phyloP scores from a whole-genome alignment of 208 protist genomes.

The Angomonas deanei region DNA sequence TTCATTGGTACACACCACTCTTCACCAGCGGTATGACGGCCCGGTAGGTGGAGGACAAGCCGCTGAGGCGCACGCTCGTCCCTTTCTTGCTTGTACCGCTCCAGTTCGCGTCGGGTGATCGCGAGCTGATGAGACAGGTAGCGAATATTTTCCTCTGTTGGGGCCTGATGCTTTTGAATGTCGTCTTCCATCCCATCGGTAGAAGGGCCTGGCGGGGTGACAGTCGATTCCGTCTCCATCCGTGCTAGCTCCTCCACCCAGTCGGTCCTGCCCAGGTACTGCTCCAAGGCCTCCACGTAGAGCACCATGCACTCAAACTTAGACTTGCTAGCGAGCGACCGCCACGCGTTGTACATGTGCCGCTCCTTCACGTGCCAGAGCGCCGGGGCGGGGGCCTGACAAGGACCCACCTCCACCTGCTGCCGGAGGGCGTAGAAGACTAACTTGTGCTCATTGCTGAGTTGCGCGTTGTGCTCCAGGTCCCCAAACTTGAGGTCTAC shows the following conservation, averaged over 20 bases:
- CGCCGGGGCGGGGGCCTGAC: constrained; percentile 43
- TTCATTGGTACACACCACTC: too few relatives aligned
- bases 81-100: too few relatives aligned
- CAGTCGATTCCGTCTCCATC: too few relatives aligned
- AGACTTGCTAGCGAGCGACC: constrained; percentile 50
- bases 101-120: constrained; percentile 20
- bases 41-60: too few relatives aligned
- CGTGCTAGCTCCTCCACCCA: background rate
- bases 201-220: background rate
- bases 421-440: constrained; percentile 72
- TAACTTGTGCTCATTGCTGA: constrained; percentile 55
- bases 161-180: constrained; percentile 22
- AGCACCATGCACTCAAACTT: constrained; percentile 83
- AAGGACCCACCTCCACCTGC: constrained; percentile 66
- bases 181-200: constrained; percentile 58
- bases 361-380: constrained; percentile 59
- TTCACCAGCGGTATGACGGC: too few relatives aligned
- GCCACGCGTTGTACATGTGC: constrained; percentile 73
- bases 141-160: constrained; percentile 34
- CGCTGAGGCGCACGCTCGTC: background rate
- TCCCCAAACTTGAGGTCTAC: constrained; percentile 59
- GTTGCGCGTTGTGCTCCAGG: constrained; percentile 28
- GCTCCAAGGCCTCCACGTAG: constrained; percentile 58
- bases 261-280: constrained; percentile 8
- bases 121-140: constrained; percentile 54